Conservation (phyloP, 1,284 basidiomycete species). For the Fistulinella cinereoalba region DNA sequence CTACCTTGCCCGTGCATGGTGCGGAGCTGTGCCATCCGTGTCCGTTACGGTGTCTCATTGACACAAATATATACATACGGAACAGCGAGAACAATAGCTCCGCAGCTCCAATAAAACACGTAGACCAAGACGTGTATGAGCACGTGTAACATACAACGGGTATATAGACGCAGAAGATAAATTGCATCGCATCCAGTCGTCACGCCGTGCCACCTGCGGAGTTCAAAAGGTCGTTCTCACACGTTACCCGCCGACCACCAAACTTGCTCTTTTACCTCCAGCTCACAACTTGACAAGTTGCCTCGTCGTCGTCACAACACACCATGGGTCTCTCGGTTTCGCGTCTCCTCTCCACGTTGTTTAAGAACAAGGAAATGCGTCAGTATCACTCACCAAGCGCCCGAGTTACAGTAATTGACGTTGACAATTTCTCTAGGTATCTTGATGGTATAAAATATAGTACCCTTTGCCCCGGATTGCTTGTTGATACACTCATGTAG, state of each 20-base stretch:
- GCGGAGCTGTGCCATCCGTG: too few species aligned
- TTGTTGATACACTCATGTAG: constrained; percentile 36
- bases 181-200: neutral
- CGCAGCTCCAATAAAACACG: constrained; percentile 15
- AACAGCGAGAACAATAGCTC: too few species aligned
- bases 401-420: constrained; percentile 39
- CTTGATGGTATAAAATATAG: constrained; percentile 55
- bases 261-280: constrained; percentile 36
- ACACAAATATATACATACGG: too few species aligned
- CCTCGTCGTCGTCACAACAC: constrained; percentile 34
- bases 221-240: constrained; percentile 36
- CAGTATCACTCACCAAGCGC: constrained; percentile 40
- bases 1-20: too few species aligned
- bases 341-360: constrained; percentile 79
- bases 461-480: constrained; percentile 11
- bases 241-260: constrained; percentile 33
- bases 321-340: constrained; percentile 88
- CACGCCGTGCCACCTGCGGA: constrained; percentile 28
- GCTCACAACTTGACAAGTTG: constrained; percentile 36
- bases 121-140: constrained; percentile 10
- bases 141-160: constrained; percentile 10
- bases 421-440: constrained; percentile 51
- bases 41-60: too few species aligned
- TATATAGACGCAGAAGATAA: neutral
- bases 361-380: constrained; percentile 99